Evolutionary conservation across 1,284 basidiomycete species (phyloP).

Genomic region (Malassezia japonica): DNA sequence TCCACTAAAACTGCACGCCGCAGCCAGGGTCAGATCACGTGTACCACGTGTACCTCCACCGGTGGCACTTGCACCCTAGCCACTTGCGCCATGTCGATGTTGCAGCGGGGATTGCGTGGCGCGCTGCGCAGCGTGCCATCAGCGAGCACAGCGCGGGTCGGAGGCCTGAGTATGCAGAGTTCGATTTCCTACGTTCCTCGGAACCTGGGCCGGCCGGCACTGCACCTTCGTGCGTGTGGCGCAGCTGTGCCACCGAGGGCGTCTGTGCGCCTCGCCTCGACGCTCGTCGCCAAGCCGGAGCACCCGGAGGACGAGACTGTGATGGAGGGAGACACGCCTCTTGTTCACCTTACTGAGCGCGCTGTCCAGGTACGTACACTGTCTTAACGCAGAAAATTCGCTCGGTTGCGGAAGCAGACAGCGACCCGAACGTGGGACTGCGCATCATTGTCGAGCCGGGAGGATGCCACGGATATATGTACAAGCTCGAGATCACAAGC

Average conservation of each 20-base stretch:
- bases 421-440: constrained; percentile 58
- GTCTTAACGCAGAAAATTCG: constrained; percentile 29
- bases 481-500: constrained; percentile 68
- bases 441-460: constrained; percentile 74
- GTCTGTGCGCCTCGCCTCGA: constrained; percentile 7
- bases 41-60: constrained; percentile 11
- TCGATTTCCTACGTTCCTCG: too few relatives aligned
- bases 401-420: constrained; percentile 51
- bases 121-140: too few relatives aligned
- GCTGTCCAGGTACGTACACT: too few relatives aligned
- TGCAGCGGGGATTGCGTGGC: too few relatives aligned
- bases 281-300: constrained; percentile 23
- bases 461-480: constrained; percentile 86
- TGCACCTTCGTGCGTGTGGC: too few relatives aligned
- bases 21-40: constrained; percentile 13
- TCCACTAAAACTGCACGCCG: constrained; percentile 17
- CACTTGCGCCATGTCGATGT: too few relatives aligned
- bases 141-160: too few relatives aligned
- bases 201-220: too few relatives aligned
- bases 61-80: not conserved
- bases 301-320: constrained; percentile 38
- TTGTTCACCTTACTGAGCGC: constrained; percentile 32
- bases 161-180: too few relatives aligned
- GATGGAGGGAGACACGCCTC: constrained; percentile 25
- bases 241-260: too few relatives aligned